Conservation (phyloP, 257 asterid genomes). For the Solanum pimpinellifolium region DNA sequence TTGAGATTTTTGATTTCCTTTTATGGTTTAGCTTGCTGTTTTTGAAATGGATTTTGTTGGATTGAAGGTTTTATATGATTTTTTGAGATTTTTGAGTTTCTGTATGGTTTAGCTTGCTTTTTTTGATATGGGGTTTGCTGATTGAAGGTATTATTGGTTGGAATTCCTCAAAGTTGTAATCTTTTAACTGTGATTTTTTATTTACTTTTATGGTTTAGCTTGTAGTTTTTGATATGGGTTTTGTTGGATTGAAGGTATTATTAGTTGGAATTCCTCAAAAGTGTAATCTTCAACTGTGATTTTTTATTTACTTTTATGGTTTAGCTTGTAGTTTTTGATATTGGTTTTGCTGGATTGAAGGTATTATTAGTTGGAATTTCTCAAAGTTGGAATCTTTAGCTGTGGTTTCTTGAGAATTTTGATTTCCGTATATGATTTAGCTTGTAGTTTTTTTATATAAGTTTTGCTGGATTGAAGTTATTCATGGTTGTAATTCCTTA, state of each 20-base stretch:
- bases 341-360: background rate
- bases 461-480: background rate
- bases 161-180: background rate
- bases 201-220: background rate
- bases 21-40: background rate
- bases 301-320: background rate
- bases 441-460: no score
- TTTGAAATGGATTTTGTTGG: background rate
- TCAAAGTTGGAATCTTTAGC: background rate
- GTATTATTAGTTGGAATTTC: background rate
- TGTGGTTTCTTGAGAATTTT: background rate
- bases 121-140: background rate
- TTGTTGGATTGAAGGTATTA: background rate
- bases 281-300: background rate
- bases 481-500: background rate
- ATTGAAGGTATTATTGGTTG: background rate
- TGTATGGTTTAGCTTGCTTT: background rate
- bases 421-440: background rate
- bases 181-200: background rate
- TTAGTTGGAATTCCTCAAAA: background rate
- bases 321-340: background rate
- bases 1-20: background rate
- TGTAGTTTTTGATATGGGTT: background rate
- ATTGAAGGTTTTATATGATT: background rate
- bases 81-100: background rate